These are phyloP conservation scores for Sextonia rubra DNA, from an alignment of 164 flowering plant genomes.

Conservation along the genomic window DNA sequence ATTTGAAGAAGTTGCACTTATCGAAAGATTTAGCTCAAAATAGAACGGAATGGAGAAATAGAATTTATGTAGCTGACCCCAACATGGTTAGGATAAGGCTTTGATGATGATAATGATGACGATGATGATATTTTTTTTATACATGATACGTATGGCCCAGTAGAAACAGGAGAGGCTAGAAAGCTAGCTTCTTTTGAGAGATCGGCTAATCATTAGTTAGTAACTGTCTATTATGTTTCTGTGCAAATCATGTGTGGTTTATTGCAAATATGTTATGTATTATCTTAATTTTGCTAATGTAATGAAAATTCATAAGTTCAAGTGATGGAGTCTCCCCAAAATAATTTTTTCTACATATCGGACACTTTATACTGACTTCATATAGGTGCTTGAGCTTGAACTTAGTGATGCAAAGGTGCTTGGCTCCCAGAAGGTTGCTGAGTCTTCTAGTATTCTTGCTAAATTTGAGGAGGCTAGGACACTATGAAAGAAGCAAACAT, in stretches of 20 bases:
- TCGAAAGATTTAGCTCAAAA: too few relatives aligned
- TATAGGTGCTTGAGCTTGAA: slow-evolving; percentile 59
- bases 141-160: too few relatives aligned
- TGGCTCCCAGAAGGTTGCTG: slow-evolving; percentile 60
- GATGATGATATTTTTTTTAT: too few relatives aligned
- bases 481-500: slow-evolving; percentile 77
- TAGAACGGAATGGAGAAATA: slow-evolving; percentile 12
- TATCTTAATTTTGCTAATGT: background rate
- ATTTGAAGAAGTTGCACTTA: too few relatives aligned
- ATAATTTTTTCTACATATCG: background rate
- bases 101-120: too few relatives aligned
- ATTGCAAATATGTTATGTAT: too few relatives aligned
- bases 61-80: too few relatives aligned
- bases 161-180: too few relatives aligned
- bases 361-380: background rate
- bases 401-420: slow-evolving; percentile 49
- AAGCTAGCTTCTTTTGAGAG: background rate
- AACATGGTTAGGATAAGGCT: too few relatives aligned
- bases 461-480: slow-evolving; percentile 77
- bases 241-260: background rate
- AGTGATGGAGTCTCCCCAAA: background rate
- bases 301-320: background rate
- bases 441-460: slow-evolving; percentile 56
- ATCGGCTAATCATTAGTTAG: background rate
- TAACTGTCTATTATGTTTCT: background rate